Percentiles rank a stretch among this genome's conserved stretches.
phyloP scores from a whole-genome alignment of 139 green algal genomes.

The Zygnema cylindricum region DNA sequence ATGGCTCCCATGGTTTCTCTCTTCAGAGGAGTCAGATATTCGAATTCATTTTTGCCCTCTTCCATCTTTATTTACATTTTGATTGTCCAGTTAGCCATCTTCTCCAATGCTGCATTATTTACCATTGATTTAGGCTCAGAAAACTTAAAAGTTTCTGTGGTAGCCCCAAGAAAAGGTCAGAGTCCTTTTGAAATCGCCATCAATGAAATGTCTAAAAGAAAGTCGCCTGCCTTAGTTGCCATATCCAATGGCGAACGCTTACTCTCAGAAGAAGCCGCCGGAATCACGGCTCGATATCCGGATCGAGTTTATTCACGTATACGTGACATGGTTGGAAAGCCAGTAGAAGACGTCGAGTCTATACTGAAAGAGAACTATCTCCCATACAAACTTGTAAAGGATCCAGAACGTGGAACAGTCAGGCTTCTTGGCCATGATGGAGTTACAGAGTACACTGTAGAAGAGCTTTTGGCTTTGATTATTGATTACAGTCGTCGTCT shows the following conservation, averaged over 20 bases:
- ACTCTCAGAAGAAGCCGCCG: conserved; percentile 87
- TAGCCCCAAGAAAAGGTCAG: conserved; percentile 62
- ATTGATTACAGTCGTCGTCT: conserved; percentile 87
- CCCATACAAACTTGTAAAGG: conserved; percentile 76
- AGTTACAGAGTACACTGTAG: conserved; percentile 68
- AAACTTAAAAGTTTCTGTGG: conserved; percentile 89
- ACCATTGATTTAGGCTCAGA: conserved; percentile 89
- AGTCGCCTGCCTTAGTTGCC: conserved; percentile 85
- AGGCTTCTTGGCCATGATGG: conserved; percentile 59
- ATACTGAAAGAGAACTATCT: conserved; percentile 63
- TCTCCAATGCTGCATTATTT: conserved; percentile 45
- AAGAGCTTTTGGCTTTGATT: conserved; percentile 89
- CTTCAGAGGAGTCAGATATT: too few relatives aligned
- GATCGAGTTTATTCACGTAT: conserved; percentile 75
- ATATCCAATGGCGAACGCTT: conserved; percentile 86
- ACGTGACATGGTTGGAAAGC: conserved; percentile 83
- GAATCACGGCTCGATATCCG: conserved; percentile 72
- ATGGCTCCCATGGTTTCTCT: too few relatives aligned
- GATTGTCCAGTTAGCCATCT: too few relatives aligned
- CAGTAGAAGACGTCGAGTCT: not conserved
- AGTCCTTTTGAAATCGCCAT: conserved; percentile 76
- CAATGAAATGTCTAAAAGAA: conserved; percentile 96
- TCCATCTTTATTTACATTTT: too few relatives aligned
- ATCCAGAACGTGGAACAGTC: conserved; percentile 65
- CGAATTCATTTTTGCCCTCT: too few relatives aligned